Conservation (phyloP, 495 filamentous ascomycete genomes). For the Daldinia childiae region DNA sequence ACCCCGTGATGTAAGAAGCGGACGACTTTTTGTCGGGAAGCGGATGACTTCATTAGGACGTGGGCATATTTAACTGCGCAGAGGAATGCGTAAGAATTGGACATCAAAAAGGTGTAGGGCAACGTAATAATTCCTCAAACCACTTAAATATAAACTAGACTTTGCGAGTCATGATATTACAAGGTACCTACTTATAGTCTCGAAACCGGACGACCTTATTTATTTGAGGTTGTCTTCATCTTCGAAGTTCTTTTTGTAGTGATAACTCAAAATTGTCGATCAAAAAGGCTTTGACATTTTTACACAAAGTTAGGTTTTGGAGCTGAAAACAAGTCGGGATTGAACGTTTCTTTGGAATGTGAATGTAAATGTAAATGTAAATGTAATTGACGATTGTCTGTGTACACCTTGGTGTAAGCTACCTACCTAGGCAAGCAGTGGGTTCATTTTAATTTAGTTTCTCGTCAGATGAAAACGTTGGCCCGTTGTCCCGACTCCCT, state of each 20-base stretch:
- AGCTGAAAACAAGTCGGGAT: background rate
- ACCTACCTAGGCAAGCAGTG: background rate
- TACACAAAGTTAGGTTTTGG: no score
- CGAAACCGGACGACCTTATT: background rate
- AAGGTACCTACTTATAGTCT: background rate
- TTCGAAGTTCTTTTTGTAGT: no score
- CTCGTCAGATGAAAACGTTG: constrained; percentile 27
- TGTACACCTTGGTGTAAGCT: constrained; percentile 15
- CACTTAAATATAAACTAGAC: background rate
- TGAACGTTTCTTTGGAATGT: background rate
- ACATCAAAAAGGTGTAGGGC: background rate
- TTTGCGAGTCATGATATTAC: constrained; percentile 2
- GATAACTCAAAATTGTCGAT: no score
- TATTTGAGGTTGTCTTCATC: background rate
- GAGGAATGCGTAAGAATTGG: background rate
- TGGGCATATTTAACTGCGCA: constrained; percentile 3
- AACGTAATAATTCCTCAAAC: background rate
- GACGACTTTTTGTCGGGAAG: background rate
- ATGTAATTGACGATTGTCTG: constrained; percentile 4
- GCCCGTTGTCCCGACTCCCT: constrained; percentile 23
- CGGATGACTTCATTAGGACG: constrained; percentile 11
- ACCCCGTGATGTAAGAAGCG: background rate
- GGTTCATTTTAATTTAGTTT: constrained; percentile 16
- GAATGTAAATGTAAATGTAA: no score
- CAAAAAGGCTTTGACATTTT: no score